A percentile compares a stretch with the other conserved stretches of the same genome.
These are phyloP conservation scores for Stenogyne calaminthoides DNA, from an alignment of 305 asterid species.

Conservation along the genomic window DNA sequence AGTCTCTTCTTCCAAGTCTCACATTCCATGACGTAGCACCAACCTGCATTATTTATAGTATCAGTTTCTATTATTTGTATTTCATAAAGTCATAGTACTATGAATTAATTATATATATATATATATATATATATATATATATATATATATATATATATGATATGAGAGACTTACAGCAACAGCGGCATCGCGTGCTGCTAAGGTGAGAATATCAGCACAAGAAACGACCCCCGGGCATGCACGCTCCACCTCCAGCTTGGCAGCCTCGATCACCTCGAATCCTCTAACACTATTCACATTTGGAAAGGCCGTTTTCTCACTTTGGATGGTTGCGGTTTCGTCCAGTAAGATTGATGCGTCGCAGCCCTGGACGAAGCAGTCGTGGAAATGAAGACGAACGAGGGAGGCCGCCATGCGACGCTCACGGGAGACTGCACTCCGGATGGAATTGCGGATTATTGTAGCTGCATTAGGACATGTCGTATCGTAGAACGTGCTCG, in stretches of 20 bases:
- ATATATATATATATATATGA: no score
- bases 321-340: constrained; percentile 39
- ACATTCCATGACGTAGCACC: constrained; percentile 56
- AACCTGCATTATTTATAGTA: constrained; percentile 31
- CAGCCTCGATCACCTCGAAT: constrained; percentile 45
- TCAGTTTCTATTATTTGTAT: no score
- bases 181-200: constrained; percentile 59
- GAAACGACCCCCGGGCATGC: constrained; percentile 58
- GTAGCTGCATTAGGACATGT: constrained; percentile 42
- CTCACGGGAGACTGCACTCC: constrained; percentile 44
- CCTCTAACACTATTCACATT: constrained; percentile 55
- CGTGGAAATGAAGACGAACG: constrained; percentile 60
- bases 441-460: constrained; percentile 38
- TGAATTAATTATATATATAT: background rate
- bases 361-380: constrained; percentile 60
- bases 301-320: constrained; percentile 45
- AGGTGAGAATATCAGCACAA: constrained; percentile 57
- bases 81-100: background rate
- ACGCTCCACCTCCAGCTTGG: constrained; percentile 49
- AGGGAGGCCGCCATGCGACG: constrained; percentile 59
- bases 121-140: background rate
- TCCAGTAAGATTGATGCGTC: constrained; percentile 67
- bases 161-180: constrained; percentile 35
- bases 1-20: constrained; percentile 62
- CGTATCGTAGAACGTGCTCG: constrained; percentile 36